A percentile compares a stretch with the other conserved stretches of the same genome.
These are phyloP conservation scores for Kuraishia ogatae DNA, from an alignment of 805 yeast species.

Conservation along the genomic window DNA sequence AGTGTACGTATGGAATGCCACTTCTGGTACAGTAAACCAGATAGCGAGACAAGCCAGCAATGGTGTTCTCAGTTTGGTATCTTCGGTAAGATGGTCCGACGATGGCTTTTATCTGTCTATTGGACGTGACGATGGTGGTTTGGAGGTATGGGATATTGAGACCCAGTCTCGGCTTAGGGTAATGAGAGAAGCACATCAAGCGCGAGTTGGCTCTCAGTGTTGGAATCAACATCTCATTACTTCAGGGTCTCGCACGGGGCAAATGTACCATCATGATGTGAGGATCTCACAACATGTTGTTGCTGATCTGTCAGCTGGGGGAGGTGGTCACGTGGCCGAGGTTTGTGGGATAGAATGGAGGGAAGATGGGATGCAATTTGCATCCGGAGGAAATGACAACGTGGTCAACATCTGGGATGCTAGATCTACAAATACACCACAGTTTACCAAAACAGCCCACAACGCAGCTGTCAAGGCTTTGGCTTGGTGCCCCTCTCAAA, in stretches of 20 bases:
- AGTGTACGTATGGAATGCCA: conserved; percentile 90
- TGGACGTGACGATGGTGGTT: conserved; percentile 73
- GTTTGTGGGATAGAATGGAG: conserved; percentile 89
- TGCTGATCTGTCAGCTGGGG: conserved; percentile 26
- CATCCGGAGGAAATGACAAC: conserved; percentile 93
- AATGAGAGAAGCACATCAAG: conserved; percentile 55
- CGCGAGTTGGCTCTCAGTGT: conserved; percentile 73
- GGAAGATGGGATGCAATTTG: conserved; percentile 74
- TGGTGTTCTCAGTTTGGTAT: conserved; percentile 48
- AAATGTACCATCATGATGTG: conserved; percentile 83
- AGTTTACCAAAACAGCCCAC: conserved; percentile 70
- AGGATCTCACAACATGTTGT: conserved; percentile 73
- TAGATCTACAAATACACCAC: conserved; percentile 52
- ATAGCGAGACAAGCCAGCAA: conserved; percentile 28
- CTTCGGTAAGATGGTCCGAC: conserved; percentile 83
- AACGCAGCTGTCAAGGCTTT: conserved; percentile 93
- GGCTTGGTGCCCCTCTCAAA: conserved; percentile 89
- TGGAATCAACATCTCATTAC: conserved; percentile 82
- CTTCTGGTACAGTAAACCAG: conserved; percentile 65
- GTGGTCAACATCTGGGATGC: conserved; percentile 91
- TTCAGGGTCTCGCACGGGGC: conserved; percentile 83
- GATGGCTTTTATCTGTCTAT: conserved; percentile 83
- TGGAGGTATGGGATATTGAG: conserved; percentile 93
- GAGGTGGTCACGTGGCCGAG: conserved; percentile 69
- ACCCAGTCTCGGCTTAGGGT: conserved; percentile 67